phyloP scores from a whole-genome alignment of 768 basidiomycete species.

The Suillus bovinus region DNA sequence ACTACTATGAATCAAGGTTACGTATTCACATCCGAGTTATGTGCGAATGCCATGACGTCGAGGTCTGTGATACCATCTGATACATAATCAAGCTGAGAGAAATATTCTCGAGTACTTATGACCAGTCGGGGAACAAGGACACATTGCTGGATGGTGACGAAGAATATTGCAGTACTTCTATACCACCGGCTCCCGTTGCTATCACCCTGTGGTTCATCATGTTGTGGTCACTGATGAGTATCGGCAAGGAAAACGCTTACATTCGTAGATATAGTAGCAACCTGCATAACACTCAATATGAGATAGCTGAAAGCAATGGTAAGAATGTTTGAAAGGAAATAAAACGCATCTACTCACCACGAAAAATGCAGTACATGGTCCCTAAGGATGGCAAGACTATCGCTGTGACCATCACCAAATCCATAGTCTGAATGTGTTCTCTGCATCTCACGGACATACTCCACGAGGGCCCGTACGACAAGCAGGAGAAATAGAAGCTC shows the following conservation, averaged over 20 bases:
- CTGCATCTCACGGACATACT: not conserved
- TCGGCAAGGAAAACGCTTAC: not conserved
- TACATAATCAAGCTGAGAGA: not conserved
- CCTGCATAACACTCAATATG: not conserved
- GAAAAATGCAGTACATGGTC: conserved; percentile 3
- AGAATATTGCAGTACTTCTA: not conserved
- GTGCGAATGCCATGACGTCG: not conserved
- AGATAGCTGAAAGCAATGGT: not conserved
- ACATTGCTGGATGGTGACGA: not conserved
- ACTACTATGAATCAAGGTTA: not conserved
- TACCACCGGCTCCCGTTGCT: not conserved
- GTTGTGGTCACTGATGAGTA: not conserved
- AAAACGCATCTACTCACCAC: not conserved
- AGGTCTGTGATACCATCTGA: not conserved
- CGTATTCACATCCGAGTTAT: not conserved
- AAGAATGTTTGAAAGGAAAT: not conserved
- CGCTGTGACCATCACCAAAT: not conserved
- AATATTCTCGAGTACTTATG: not conserved
- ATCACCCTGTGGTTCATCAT: not conserved
- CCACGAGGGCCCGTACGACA: not conserved
- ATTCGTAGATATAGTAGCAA: not conserved
- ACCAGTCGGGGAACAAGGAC: conserved; percentile 1
- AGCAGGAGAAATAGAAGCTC: not conserved
- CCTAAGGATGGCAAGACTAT: not conserved
- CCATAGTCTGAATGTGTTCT: too few relatives aligned